Evolutionary conservation across 1,139 yeast genomes (phyloP).

Genomic region (Schwanniomyces etchellsii): DNA sequence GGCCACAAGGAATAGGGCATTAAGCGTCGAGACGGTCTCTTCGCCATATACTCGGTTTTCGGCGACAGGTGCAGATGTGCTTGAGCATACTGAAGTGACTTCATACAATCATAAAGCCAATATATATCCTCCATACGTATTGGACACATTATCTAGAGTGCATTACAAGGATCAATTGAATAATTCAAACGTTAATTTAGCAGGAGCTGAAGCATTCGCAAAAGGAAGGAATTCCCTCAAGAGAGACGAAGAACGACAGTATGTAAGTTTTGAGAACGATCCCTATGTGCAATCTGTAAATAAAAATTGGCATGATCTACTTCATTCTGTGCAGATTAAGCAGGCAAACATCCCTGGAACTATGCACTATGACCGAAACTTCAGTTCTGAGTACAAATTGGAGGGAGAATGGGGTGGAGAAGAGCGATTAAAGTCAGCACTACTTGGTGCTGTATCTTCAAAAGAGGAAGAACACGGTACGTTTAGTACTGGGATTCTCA

Average conservation of each 20-base stretch:
- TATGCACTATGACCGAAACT: constrained; percentile 18
- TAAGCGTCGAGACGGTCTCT: too few relatives aligned
- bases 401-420: constrained; percentile 67
- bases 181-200: constrained; percentile 23
- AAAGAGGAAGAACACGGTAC: constrained; percentile 24
- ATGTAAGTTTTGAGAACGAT: constrained; percentile 31
- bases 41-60: too few relatives aligned
- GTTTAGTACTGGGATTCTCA: constrained; percentile 8
- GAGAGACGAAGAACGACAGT: constrained; percentile 29
- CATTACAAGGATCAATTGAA: constrained; percentile 34
- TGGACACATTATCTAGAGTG: constrained; percentile 47
- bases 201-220: constrained; percentile 8
- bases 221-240: constrained; percentile 7
- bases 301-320: constrained; percentile 34
- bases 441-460: constrained; percentile 34
- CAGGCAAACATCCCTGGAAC: constrained; percentile 27
- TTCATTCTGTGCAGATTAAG: constrained; percentile 32
- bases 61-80: constrained; percentile 18
- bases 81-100: constrained; percentile 21
- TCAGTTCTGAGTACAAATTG: constrained; percentile 18
- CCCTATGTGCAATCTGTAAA: constrained; percentile 33
- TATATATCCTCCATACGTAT: constrained; percentile 52
- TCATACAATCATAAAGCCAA: constrained; percentile 35
- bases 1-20: too few relatives aligned
- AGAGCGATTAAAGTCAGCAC: constrained; percentile 50